These are phyloP conservation scores for Thielaviopsis ethacetica DNA, from an alignment of 2,329 filamentous ascomycete species.

Conservation along the genomic window DNA sequence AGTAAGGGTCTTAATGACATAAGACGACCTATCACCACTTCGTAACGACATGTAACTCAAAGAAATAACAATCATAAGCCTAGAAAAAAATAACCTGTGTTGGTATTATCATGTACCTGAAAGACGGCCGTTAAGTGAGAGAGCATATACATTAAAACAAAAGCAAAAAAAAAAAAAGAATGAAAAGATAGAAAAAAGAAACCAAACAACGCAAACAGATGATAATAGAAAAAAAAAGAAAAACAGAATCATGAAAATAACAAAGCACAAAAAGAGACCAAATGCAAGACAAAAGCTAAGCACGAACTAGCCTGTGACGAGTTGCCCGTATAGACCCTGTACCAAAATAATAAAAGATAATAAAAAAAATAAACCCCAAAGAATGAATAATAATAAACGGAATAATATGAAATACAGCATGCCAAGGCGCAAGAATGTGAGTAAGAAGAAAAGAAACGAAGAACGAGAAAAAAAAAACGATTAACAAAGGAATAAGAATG, in stretches of 20 bases:
- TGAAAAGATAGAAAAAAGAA: not conserved
- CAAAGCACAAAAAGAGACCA: not conserved
- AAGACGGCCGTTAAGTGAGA: not conserved
- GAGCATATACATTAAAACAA: not conserved
- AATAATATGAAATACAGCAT: slow-evolving; percentile 1
- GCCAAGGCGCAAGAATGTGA: not conserved
- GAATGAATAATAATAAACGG: not conserved
- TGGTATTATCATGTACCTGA: not conserved
- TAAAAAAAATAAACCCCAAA: not conserved
- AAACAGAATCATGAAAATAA: not conserved
- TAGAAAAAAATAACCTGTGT: not conserved
- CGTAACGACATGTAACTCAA: not conserved
- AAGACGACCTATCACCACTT: not conserved
- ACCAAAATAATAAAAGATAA: not conserved
- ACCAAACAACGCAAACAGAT: slow-evolving; percentile 1
- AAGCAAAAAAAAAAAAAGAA: not conserved
- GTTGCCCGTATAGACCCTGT: not conserved
- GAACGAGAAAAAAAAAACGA: not conserved
- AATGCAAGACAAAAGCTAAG: not conserved
- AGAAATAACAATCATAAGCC: not conserved
- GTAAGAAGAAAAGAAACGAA: not conserved
- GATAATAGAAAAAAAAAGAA: not conserved
- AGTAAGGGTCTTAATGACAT: not conserved
- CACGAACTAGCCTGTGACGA: not conserved
- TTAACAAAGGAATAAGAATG: not conserved